Conservation (phyloP, 192 early-diverging fungal species). For the Gorgonomyces haynaldii region DNA sequence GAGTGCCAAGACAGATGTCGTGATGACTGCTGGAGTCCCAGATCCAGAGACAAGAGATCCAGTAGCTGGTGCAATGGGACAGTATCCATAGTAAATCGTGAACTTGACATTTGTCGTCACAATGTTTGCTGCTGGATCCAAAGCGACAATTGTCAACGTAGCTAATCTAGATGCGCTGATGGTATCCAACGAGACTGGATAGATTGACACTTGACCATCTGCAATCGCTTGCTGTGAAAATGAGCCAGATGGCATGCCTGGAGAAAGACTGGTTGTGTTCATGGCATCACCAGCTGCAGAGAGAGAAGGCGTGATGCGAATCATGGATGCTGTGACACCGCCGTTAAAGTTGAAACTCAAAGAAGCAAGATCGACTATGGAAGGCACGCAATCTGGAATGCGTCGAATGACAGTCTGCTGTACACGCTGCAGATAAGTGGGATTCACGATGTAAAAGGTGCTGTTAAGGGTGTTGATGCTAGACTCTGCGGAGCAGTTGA, state of each 20-base stretch:
- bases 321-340: not conserved
- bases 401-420: not conserved
- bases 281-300: conserved; percentile 1
- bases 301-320: conserved; percentile 1
- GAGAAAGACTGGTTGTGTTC: not conserved
- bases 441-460: conserved; percentile 1
- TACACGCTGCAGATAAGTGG: not conserved
- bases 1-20: not conserved
- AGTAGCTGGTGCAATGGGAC: not conserved
- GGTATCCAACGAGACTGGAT: not conserved
- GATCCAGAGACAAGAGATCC: not conserved
- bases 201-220: not conserved
- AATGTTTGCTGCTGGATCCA: not conserved
- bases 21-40: not conserved
- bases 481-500: not conserved
- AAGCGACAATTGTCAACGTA: not conserved
- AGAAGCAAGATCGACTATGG: not conserved
- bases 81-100: conserved; percentile 1
- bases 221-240: conserved; percentile 3
- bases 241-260: not conserved
- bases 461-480: not conserved
- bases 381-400: conserved; percentile 1
- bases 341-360: conserved; percentile 3
- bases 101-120: conserved; percentile 1
- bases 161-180: not conserved